A percentile compares a stretch with the other conserved stretches of the same genome.
Evolutionary conservation across 2,329 filamentous ascomycete genomes (phyloP).

Genomic region (Alternaria triticina): DNA sequence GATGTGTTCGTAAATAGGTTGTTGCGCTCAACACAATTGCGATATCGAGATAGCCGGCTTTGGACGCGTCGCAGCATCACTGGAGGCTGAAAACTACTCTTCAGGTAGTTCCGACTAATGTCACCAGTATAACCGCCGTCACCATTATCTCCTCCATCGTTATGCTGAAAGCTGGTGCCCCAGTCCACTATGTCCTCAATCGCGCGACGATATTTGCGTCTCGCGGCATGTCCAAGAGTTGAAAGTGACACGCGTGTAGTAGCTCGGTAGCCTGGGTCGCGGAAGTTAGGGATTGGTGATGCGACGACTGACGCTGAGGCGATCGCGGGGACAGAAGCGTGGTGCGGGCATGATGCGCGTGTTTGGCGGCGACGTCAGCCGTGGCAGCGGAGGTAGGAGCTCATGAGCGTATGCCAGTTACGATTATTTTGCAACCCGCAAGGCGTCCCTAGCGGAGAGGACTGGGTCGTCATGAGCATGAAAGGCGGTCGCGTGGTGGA

Average conservation of each 20-base stretch:
- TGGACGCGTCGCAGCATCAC: background rate
- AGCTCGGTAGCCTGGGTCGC: background rate
- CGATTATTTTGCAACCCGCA: background rate
- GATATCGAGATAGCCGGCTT: background rate
- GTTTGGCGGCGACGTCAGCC: background rate
- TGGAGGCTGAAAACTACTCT: background rate
- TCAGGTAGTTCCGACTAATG: background rate
- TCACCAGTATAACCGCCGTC: background rate
- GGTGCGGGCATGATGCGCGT: background rate
- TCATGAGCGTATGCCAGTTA: background rate
- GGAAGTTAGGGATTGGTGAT: background rate
- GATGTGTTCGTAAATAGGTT: background rate
- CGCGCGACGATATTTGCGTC: background rate
- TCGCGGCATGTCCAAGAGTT: background rate
- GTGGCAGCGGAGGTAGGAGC: background rate
- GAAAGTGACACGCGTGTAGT: background rate
- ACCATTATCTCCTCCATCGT: background rate
- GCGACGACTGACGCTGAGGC: background rate
- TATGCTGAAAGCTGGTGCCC: background rate
- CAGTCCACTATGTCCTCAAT: background rate
- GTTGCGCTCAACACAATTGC: background rate
- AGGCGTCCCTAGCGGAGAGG: background rate
- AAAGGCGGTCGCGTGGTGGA: background rate
- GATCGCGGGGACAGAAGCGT: background rate
- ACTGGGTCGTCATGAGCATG: background rate